Conservation (phyloP, 768 basidiomycete species). For the Gelatoporia subvermispora region DNA sequence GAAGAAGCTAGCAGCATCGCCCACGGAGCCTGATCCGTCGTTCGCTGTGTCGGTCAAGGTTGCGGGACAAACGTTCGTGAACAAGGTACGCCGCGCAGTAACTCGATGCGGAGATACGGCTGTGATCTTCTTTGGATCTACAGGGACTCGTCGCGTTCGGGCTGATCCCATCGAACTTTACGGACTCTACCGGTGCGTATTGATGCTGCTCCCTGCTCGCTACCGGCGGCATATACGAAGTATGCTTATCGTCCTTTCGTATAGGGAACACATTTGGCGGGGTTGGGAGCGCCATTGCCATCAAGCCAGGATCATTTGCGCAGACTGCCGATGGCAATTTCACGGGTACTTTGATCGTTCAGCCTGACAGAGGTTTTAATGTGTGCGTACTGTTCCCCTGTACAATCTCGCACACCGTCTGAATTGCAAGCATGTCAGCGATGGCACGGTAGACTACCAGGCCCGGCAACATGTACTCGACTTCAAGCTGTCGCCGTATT, state of each 20-base stretch:
- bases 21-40: conserved; percentile 17
- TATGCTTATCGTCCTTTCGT: too few species aligned
- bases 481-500: conserved; percentile 57
- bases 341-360: conserved; percentile 47
- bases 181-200: conserved; percentile 40
- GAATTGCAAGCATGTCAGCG: conserved; percentile 24
- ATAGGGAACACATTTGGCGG: conserved; percentile 53
- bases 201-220: background rate
- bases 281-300: conserved; percentile 56
- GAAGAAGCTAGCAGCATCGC: too few species aligned
- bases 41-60: conserved; percentile 29
- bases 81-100: conserved; percentile 29
- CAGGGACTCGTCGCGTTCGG: conserved; percentile 60
- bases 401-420: too few species aligned
- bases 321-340: conserved; percentile 32
- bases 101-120: background rate
- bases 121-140: background rate
- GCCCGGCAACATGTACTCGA: conserved; percentile 57
- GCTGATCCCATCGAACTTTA: conserved; percentile 52
- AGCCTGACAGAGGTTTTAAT: conserved; percentile 60
- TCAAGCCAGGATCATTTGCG: conserved; percentile 46
- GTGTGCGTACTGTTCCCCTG: conserved; percentile 35
- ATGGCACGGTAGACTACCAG: conserved; percentile 55
- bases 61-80: conserved; percentile 37
- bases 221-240: background rate